A percentile compares a stretch with the other conserved stretches of the same genome.
Evolutionary conservation across 306 rosid species (phyloP).

Genomic region (Trifolium repens): DNA sequence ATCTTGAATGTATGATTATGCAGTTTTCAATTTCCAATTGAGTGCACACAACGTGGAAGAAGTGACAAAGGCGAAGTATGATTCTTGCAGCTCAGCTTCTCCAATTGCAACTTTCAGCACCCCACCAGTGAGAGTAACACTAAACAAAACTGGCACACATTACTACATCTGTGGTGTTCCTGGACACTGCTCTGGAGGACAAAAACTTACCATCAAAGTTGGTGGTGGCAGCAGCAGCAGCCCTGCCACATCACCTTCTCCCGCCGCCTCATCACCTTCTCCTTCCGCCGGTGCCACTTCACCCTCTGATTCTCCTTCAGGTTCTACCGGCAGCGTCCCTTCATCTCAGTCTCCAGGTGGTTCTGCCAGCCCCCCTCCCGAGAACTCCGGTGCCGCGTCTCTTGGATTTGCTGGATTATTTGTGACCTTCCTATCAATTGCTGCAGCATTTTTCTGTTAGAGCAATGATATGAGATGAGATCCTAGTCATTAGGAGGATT

Average conservation of each 20-base stretch:
- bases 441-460: conserved; percentile 54
- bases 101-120: conserved; percentile 9
- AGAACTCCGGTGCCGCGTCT: conserved; percentile 44
- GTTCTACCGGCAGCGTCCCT: conserved; percentile 36
- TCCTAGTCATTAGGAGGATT: conserved; percentile 3
- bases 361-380: conserved; percentile 42
- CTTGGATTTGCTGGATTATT: conserved; percentile 44
- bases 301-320: conserved; percentile 32
- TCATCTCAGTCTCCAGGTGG: conserved; percentile 37
- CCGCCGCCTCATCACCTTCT: conserved; percentile 26
- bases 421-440: conserved; percentile 49
- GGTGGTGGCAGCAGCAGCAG: neutral
- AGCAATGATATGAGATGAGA: conserved; percentile 34
- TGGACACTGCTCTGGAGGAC: conserved; percentile 48
- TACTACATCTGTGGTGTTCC: conserved; percentile 43
- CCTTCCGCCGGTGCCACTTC: conserved; percentile 28
- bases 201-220: conserved; percentile 50
- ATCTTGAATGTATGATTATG: neutral
- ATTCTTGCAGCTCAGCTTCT: conserved; percentile 50
- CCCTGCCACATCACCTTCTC: conserved; percentile 14
- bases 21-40: conserved; percentile 62
- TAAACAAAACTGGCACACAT: conserved; percentile 42
- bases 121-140: conserved; percentile 47
- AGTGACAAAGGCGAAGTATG: conserved; percentile 56
- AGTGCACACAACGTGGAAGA: conserved; percentile 61